These are phyloP conservation scores for Mrakia hoshinonis DNA, from an alignment of 768 basidiomycete species.

Conservation along the genomic window DNA sequence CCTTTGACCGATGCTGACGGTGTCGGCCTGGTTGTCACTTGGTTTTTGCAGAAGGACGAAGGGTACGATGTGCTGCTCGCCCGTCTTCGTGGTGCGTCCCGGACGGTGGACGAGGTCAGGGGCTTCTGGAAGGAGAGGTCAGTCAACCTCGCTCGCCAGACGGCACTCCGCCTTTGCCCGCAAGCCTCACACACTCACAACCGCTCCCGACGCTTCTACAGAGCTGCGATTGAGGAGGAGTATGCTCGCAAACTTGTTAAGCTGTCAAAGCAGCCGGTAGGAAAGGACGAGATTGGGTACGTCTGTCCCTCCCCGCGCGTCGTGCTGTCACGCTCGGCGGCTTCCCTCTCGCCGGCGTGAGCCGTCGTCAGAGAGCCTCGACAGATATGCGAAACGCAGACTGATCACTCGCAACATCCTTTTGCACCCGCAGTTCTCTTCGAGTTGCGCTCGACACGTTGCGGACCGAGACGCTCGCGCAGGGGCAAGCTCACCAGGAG, in stretches of 20 bases:
- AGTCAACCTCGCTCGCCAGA: slow-evolving; percentile 34
- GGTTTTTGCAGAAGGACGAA: slow-evolving; percentile 47
- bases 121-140: slow-evolving; percentile 92
- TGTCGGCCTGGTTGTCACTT: neutral
- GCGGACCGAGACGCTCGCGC: slow-evolving; percentile 71
- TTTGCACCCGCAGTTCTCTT: slow-evolving; percentile 57
- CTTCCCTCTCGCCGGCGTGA: too few relatives aligned
- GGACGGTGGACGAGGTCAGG: slow-evolving; percentile 80
- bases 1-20: too few relatives aligned
- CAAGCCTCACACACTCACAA: neutral
- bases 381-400: too few relatives aligned
- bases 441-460: slow-evolving; percentile 71
- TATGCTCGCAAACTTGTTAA: slow-evolving; percentile 78
- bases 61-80: slow-evolving; percentile 87
- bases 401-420: slow-evolving; percentile 12
- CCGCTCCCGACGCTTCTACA: slow-evolving; percentile 38
- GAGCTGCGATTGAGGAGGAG: slow-evolving; percentile 86
- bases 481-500: slow-evolving; percentile 61
- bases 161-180: slow-evolving; percentile 2
- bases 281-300: slow-evolving; percentile 88
- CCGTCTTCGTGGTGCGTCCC: slow-evolving; percentile 67
- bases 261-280: slow-evolving; percentile 64
- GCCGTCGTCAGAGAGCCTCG: too few relatives aligned
- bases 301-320: slow-evolving; percentile 37
- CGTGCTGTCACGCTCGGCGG: neutral